phyloP scores from a whole-genome alignment of 192 early-diverging fungal species.

The Thamnidium elegans region DNA sequence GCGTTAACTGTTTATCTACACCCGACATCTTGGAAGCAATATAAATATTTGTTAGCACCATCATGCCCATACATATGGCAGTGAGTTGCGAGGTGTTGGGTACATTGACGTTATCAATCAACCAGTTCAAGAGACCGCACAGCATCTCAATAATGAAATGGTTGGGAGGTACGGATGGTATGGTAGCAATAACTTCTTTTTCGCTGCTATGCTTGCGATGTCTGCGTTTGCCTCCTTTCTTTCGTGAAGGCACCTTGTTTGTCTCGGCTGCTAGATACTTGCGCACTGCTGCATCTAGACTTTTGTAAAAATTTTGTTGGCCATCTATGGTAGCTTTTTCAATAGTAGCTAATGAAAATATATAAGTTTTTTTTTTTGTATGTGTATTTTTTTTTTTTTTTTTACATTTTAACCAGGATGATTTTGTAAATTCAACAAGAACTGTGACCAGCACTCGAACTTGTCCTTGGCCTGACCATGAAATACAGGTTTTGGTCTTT shows the following conservation, averaged over 20 bases:
- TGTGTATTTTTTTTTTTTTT: conserved; percentile 16
- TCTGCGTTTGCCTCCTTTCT: conserved; percentile 3
- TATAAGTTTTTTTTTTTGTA: too few species aligned
- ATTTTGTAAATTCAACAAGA: conserved; percentile 52
- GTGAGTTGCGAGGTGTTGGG: conserved; percentile 16
- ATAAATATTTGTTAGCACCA: conserved; percentile 19
- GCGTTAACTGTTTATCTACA: conserved; percentile 7
- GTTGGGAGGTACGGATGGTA: background rate
- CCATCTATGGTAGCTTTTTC: conserved; percentile 41
- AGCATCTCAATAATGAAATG: background rate
- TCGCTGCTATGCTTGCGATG: background rate
- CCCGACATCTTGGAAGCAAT: conserved; percentile 18
- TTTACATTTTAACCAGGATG: conserved; percentile 51
- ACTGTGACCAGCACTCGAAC: conserved; percentile 49
- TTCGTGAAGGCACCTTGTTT: background rate
- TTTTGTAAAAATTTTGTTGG: conserved; percentile 41
- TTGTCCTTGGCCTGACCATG: conserved; percentile 44
- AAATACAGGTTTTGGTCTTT: conserved; percentile 54
- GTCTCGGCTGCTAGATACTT: conserved; percentile 37
- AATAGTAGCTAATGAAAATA: conserved; percentile 32
- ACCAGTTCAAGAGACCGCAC: background rate
- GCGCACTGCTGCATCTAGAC: conserved; percentile 37
- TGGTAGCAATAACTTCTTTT: background rate
- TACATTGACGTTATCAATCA: background rate
- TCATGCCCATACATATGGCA: conserved; percentile 10